Base-by-base conservation (phyloP, 257 asterid genomes). In the Linderniella brevidens region DNA sequence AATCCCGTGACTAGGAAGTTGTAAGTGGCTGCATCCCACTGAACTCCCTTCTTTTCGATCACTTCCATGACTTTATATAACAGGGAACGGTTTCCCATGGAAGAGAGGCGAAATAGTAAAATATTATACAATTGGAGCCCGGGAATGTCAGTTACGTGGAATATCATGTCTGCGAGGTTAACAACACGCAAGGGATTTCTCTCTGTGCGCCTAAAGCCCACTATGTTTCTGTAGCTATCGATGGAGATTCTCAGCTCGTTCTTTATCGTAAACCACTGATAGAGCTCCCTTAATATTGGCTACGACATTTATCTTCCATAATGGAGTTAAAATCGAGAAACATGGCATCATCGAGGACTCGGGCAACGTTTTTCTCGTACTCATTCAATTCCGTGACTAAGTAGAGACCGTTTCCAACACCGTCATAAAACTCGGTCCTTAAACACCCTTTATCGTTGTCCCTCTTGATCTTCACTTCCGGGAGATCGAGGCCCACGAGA, bases 351-450 rank as follows among this genome's bases (percentile, higher is more conserved):
- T 73, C 50, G 39, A 90, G 92, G 68, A 79, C 76, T 64, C 43
- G 59, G 35, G 48, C 18, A 53, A 81, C 56, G 49, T 32, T 53
- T 54, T 63, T 63, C 67, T 85, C 92, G 41, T 65, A 85, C 62
- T 57, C 66, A 17, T 81, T 76, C 39, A 80, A 16, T 68, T 90
- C 72, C 3, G 96, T 71, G 46, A 84, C 94, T 56, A 85, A 60
- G 65, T 76, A 90, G 47, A 90, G 81, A 37, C 98, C 98, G 69
- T 90, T 90, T 17, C 98, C 98, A 41, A 90, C 90, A 58, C 64
- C 58, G 70, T 90, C 96, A 13, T 54, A 88, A 71, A 85, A 90
- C 55, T 85, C 86, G 0, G 93, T 62, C 58, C 63, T 79, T 8
- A 56, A n/a, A n/a, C n/a, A 67, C 36, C 67, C 71, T 57, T 56